Percentiles rank a stretch among this genome's conserved stretches.
These are phyloP conservation scores for Globisporangium irregulare DNA, from an alignment of 352 stramenopile genomes.

Conservation along the genomic window DNA sequence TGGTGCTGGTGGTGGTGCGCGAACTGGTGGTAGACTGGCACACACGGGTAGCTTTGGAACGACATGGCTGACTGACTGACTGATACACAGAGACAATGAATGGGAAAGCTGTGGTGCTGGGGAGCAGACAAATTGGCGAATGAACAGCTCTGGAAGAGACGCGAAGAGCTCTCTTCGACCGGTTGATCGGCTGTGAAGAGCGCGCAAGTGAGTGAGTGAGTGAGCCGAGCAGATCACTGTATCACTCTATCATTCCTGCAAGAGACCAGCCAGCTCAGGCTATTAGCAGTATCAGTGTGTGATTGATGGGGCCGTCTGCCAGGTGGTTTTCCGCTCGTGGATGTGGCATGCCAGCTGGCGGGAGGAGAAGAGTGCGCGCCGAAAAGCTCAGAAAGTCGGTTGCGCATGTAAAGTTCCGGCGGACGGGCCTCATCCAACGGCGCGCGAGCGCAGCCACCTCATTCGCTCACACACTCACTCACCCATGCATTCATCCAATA, in stretches of 20 bases:
- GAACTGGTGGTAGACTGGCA: constrained; percentile 12
- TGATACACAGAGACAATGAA: neutral
- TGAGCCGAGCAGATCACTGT: neutral
- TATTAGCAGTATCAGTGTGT: neutral
- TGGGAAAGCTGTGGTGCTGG: neutral
- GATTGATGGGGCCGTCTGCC: constrained; percentile 1
- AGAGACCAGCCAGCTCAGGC: constrained; percentile 7
- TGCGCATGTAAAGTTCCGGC: constrained; percentile 5
- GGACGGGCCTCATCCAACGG: neutral
- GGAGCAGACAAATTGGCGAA: constrained; percentile 13
- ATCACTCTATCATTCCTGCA: neutral
- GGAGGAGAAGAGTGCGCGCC: neutral
- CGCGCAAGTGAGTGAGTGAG: neutral
- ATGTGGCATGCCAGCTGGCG: constrained; percentile 2
- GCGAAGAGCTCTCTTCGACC: neutral
- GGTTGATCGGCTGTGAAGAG: neutral
- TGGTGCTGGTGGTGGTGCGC: neutral
- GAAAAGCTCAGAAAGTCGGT: constrained; percentile 12
- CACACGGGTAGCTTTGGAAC: constrained; percentile 11
- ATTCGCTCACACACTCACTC: neutral
- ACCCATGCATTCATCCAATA: neutral
- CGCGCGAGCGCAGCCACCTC: neutral
- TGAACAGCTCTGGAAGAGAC: constrained; percentile 7
- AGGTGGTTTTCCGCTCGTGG: constrained; percentile 9
- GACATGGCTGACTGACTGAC: constrained; percentile 6